Conservation (phyloP, 129 eudicot genomes). For the Rutidosis leptorrhynchoides region DNA sequence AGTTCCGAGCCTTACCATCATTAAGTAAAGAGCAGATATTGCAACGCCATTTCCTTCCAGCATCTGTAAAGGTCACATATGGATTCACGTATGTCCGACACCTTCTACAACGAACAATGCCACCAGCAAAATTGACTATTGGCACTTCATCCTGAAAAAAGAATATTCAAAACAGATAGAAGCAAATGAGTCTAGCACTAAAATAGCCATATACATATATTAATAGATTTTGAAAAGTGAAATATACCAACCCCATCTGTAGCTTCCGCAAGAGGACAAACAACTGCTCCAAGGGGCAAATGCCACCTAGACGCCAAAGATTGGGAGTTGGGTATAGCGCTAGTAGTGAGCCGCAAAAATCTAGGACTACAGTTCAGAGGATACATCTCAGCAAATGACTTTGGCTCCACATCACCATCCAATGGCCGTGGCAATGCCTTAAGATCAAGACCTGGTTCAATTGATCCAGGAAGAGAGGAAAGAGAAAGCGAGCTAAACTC, state of each 20-base stretch:
- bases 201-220: too few relatives aligned
- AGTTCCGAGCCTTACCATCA: constrained; percentile 61
- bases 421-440: constrained; percentile 78
- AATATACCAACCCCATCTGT: constrained; percentile 73
- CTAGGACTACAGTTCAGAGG: constrained; percentile 79
- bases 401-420: constrained; percentile 88
- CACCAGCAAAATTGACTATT: constrained; percentile 80
- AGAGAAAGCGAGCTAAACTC: constrained; percentile 83
- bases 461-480: constrained; percentile 78
- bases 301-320: constrained; percentile 77
- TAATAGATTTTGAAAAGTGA: constrained; percentile 21
- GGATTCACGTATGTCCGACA: constrained; percentile 97
- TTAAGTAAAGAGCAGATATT: constrained; percentile 91
- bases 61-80: too few relatives aligned
- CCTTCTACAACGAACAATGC: constrained; percentile 93
- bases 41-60: constrained; percentile 98
- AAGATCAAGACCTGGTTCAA: constrained; percentile 74
- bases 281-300: constrained; percentile 99
- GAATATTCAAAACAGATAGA: too few relatives aligned
- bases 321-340: constrained; percentile 86
- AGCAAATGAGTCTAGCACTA: too few relatives aligned
- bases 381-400: constrained; percentile 54
- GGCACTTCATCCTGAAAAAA: constrained; percentile 94
- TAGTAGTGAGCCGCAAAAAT: constrained; percentile 74
- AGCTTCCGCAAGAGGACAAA: constrained; percentile 93